Evolutionary conservation across 495 filamentous ascomycete genomes (phyloP).

Genomic region (Penicillium angulare): DNA sequence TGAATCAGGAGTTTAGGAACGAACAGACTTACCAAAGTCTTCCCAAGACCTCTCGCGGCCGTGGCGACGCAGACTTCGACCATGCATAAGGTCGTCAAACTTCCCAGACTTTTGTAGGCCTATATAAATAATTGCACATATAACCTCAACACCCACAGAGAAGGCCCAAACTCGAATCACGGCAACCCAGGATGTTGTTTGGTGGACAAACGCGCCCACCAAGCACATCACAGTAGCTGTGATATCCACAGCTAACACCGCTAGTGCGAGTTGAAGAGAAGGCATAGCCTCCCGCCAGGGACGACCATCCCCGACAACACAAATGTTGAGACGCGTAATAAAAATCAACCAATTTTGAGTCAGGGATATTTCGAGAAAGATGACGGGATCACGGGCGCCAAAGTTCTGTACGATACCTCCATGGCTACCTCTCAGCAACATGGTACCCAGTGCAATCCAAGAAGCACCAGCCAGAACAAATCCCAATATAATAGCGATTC

Average conservation of each 20-base stretch:
- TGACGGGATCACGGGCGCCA: constrained; percentile 74
- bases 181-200: constrained; percentile 68
- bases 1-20: too few species aligned
- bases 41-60: constrained; percentile 74
- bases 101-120: constrained; percentile 70
- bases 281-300: constrained; percentile 83
- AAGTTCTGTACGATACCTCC: constrained; percentile 87
- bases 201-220: constrained; percentile 74
- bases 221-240: constrained; percentile 79
- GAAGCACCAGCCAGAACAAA: constrained; percentile 76
- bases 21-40: constrained; percentile 81
- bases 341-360: constrained; percentile 97
- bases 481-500: constrained; percentile 81
- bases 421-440: constrained; percentile 61
- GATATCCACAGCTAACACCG: constrained; percentile 77
- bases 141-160: constrained; percentile 69
- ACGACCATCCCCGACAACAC: constrained; percentile 37
- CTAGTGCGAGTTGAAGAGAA: constrained; percentile 74
- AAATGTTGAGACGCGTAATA: constrained; percentile 75
- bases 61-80: constrained; percentile 73
- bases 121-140: constrained; percentile 74
- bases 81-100: constrained; percentile 92
- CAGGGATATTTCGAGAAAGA: constrained; percentile 88
- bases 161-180: constrained; percentile 88
- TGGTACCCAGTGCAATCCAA: constrained; percentile 80